phyloP scores from a whole-genome alignment of 805 yeast genomes.

The Saturnispora hagleri region DNA sequence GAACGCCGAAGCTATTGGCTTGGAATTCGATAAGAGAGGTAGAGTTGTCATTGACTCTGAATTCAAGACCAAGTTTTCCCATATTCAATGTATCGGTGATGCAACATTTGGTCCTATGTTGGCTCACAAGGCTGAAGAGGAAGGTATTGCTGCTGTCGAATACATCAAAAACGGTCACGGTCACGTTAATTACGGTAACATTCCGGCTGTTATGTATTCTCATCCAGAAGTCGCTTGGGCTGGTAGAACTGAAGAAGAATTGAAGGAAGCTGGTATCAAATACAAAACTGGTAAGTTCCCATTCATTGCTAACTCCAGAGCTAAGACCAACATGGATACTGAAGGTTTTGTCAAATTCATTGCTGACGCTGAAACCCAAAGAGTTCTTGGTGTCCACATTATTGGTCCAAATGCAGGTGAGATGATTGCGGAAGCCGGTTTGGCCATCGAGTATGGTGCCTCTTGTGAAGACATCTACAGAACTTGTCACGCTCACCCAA shows the following conservation, averaged over 20 bases:
- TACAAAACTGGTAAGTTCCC: slow-evolving; percentile 98
- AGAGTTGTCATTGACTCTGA: slow-evolving; percentile 90
- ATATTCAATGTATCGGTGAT: slow-evolving; percentile 96
- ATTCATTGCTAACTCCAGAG: slow-evolving; percentile 98
- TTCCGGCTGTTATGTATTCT: slow-evolving; percentile 98
- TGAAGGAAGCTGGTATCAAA: slow-evolving; percentile 68
- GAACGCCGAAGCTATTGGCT: slow-evolving; percentile 77
- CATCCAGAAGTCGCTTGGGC: slow-evolving; percentile 99
- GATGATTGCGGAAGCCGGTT: slow-evolving; percentile 97
- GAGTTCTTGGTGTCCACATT: slow-evolving; percentile 93
- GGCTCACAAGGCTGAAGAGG: slow-evolving; percentile 99
- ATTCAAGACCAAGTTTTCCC: slow-evolving; percentile 84
- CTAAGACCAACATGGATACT: slow-evolving; percentile 94
- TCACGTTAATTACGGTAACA: slow-evolving; percentile 95
- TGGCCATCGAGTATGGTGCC: slow-evolving; percentile 98
- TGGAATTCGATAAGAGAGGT: slow-evolving; percentile 87
- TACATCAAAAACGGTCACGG: slow-evolving; percentile 90
- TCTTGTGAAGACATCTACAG: slow-evolving; percentile 96
- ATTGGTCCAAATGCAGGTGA: slow-evolving; percentile 99
- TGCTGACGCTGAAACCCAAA: slow-evolving; percentile 95
- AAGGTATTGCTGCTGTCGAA: slow-evolving; percentile 98
- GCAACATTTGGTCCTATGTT: slow-evolving; percentile 98
- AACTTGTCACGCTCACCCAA: slow-evolving; percentile 98
- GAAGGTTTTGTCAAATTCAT: slow-evolving; percentile 95
- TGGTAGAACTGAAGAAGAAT: slow-evolving; percentile 68